Evolutionary conservation across 2,329 filamentous ascomycete species (phyloP), one percentile per base, ranked within the genome.

Genomic region (Chrysoporthe cubensis): DNA sequence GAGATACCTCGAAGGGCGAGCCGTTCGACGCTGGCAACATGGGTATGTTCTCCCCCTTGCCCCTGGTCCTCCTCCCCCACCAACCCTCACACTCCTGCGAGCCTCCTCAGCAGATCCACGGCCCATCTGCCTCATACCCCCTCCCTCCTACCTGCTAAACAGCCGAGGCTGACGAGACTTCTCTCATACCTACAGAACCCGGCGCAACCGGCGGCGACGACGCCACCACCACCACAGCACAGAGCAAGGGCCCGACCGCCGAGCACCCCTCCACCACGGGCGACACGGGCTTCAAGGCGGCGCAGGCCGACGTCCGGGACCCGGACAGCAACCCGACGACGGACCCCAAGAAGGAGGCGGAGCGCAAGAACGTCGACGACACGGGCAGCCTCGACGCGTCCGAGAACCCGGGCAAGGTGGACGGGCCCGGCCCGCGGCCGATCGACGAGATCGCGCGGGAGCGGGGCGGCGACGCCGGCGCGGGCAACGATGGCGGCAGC

Each of bases 21-120:
- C 93, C 93, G 0, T 96, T 89, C 73, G 93, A 96, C 75, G 88
- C 88, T 67, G 93, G 93, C 61, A 96, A 96, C 77, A 80, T 87
- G n/a, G 84, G 87, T 81, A 85, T 40, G 34, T 18, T 18, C 6
- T 26, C 8, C 34, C n/a, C n/a, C n/a, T n/a, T n/a, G n/a, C n/a
- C n/a, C n/a, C n/a, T n/a, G n/a, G n/a, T n/a, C n/a, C 16, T 42
- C 34, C 13, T 3, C 2, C 13, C 50, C n/a, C 26, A 6, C 37
- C 1, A 40, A 9, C 37, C 37, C 37, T 40, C 37, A 9, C 5
- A 9, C 37, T 9, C 5, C 9, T 4, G 9, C 37, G 26, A 26
- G 26, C 26, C 26, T 26, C 26, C 26, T 26, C 26, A 26, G 26
- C 26, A 26, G 26, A 26, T 26, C 26, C 26, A 26, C 26, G 26